Evolutionary conservation across 306 rosid species (phyloP), one percentile per base, ranked within the genome.

Genomic region (Argentina anserina): DNA sequence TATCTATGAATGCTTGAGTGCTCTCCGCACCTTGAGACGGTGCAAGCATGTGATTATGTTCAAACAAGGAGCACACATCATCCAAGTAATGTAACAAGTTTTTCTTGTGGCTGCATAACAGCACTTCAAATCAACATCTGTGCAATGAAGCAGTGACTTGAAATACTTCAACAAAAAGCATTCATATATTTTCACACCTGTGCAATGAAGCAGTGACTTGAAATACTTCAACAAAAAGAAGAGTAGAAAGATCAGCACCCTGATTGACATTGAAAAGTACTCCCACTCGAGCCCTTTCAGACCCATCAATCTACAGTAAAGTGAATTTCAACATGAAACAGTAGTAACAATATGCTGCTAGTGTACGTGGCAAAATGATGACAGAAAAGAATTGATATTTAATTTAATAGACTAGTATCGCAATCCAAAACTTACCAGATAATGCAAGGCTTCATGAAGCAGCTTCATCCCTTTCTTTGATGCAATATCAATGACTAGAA

Each of bases 211-310:
- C 70, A 61, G 95, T 85, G 65, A 88, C 70, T 81, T 88, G 90
- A 79, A 91, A 91, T 72, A 47, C 87, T 86, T 89, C 92, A 75
- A 71, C 81, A 67, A 94, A 82, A 75, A 88, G 86, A 77, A 91
- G 83, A 79, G 83, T 78, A 67, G 79, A 74, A 52, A 78, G 76
- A 78, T 79, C 83, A 76, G 91, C 76, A 79, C 83, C 79, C 43
- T 81, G 83, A 74, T 86, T 86, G 80, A 80, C 78, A 78, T 65
- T 89, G 66, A 89, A 86, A 82, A 94, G 80, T 81, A 94, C 71
- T 33, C 97, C 97, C 21, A 91, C 79, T 69, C 99, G 90, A 81
- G 90, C 99, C 29, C 62, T 66, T 69, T 87, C 79, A 65, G 96
- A 80, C 73, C 90, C 97, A 53, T 82, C 92, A 39, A 78, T 86